These are phyloP conservation scores for Spencermartinsiella ligniputridi DNA, from an alignment of 1,139 yeast species.

Conservation along the genomic window DNA sequence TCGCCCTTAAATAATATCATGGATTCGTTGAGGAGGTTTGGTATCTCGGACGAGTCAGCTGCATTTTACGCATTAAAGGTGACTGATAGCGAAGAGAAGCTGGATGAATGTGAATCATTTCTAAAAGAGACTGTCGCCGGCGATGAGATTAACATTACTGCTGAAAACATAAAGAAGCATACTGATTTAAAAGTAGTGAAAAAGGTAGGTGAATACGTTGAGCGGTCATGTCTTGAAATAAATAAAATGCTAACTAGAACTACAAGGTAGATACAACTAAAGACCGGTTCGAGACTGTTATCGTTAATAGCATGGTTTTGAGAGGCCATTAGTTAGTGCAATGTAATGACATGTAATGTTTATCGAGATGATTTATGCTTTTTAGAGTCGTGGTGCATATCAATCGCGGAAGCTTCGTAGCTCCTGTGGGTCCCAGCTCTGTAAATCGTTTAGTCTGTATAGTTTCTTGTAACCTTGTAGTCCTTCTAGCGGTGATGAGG, in stretches of 20 bases:
- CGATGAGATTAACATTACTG: conserved; percentile 28
- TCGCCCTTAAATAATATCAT: conserved; percentile 50
- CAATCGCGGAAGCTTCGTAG: too few relatives aligned
- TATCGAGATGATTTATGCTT: too few relatives aligned
- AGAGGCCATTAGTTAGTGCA: conserved; percentile 14
- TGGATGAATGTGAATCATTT: conserved; percentile 8
- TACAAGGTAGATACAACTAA: conserved; percentile 23
- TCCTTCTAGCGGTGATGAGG: too few relatives aligned
- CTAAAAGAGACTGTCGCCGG: conserved; percentile 15
- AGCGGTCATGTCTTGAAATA: neutral
- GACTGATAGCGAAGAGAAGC: conserved; percentile 9
- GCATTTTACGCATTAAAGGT: conserved; percentile 39
- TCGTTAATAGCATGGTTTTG: conserved; percentile 15
- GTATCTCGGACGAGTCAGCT: conserved; percentile 38
- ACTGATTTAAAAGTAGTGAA: conserved; percentile 37
- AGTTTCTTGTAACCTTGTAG: too few relatives aligned
- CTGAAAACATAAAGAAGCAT: conserved; percentile 33
- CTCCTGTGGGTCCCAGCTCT: too few relatives aligned
- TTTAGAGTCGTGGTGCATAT: too few relatives aligned
- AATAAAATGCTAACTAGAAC: conserved; percentile 11
- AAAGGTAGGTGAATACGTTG: conserved; percentile 22
- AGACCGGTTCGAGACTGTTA: conserved; percentile 3
- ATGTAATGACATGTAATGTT: too few relatives aligned
- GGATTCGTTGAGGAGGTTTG: conserved; percentile 45
- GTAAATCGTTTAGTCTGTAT: too few relatives aligned